phyloP scores from a whole-genome alignment of 2,329 filamentous ascomycete genomes.

The Sphaerulina musiva region DNA sequence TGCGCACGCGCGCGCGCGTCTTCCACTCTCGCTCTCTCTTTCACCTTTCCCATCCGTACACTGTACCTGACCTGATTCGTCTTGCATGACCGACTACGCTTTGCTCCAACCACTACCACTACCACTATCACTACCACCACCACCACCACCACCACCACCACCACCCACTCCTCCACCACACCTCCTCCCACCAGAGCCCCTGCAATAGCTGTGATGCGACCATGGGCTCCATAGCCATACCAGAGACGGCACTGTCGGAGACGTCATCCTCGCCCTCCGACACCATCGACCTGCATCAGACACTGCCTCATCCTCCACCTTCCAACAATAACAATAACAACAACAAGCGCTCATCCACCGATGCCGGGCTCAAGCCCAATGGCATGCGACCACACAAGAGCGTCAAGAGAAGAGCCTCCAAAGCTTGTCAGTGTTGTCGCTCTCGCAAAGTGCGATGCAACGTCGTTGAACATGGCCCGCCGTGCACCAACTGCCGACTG shows the following conservation, averaged over 20 bases:
- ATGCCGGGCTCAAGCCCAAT: slow-evolving; percentile 49
- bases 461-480: slow-evolving; percentile 76
- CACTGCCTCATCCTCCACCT: slow-evolving; percentile 12
- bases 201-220: slow-evolving; percentile 5
- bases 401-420: slow-evolving; percentile 79
- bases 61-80: no score
- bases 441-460: slow-evolving; percentile 89
- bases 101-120: slow-evolving; percentile 1
- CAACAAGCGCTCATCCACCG: slow-evolving; percentile 51
- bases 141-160: slow-evolving; percentile 1
- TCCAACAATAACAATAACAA: slow-evolving; percentile 34
- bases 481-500: slow-evolving; percentile 80
- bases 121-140: background rate
- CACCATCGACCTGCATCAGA: slow-evolving; percentile 18
- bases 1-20: background rate
- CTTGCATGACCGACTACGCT: background rate
- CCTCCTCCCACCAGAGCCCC: slow-evolving; percentile 1
- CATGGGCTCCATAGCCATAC: slow-evolving; percentile 24
- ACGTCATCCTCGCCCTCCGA: slow-evolving; percentile 29
- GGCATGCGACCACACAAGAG: slow-evolving; percentile 46
- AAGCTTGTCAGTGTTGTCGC: slow-evolving; percentile 83
- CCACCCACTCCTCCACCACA: no score
- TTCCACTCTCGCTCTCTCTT: slow-evolving; percentile 13
- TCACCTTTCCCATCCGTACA: background rate
- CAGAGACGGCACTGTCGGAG: slow-evolving; percentile 24